A percentile compares a stretch with the other conserved stretches of the same genome.
These are phyloP conservation scores for Ustilago crameri DNA, from an alignment of 1,284 basidiomycete species.

Conservation along the genomic window DNA sequence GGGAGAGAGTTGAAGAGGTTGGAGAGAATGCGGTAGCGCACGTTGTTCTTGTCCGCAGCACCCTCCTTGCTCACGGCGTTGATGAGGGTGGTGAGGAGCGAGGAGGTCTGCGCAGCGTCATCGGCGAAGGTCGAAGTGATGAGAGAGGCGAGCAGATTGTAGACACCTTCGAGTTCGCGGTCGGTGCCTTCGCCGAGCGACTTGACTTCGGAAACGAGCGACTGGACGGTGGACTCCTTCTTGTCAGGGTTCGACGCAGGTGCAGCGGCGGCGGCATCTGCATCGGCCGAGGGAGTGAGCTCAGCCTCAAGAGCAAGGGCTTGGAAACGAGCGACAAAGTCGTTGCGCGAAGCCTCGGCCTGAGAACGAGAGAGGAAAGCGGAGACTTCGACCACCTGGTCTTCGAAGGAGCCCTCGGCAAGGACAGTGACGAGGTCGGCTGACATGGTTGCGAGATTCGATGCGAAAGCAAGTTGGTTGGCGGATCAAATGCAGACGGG, in stretches of 20 bases:
- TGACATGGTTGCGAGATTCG: slow-evolving; percentile 39
- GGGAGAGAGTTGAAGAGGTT: slow-evolving; percentile 66
- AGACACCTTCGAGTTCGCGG: slow-evolving; percentile 64
- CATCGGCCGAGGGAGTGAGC: slow-evolving; percentile 13
- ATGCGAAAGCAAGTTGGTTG: neutral
- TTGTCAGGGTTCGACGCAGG: slow-evolving; percentile 26
- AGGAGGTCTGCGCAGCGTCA: slow-evolving; percentile 2
- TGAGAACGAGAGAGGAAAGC: slow-evolving; percentile 59
- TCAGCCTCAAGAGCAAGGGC: slow-evolving; percentile 52
- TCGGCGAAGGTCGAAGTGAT: slow-evolving; percentile 29
- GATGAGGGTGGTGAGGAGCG: slow-evolving; percentile 41
- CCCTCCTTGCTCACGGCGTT: slow-evolving; percentile 29
- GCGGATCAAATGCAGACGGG: neutral
- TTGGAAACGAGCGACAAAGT: slow-evolving; percentile 53
- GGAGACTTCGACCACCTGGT: slow-evolving; percentile 60
- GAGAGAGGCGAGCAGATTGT: slow-evolving; percentile 61
- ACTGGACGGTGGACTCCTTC: slow-evolving; percentile 42
- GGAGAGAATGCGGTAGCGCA: slow-evolving; percentile 57
- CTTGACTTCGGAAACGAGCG: slow-evolving; percentile 51
- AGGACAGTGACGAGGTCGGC: slow-evolving; percentile 64
- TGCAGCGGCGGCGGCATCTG: slow-evolving; percentile 4
- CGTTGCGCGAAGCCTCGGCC: slow-evolving; percentile 56
- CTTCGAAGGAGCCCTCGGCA: slow-evolving; percentile 62
- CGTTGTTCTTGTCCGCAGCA: slow-evolving; percentile 44
- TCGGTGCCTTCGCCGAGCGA: slow-evolving; percentile 59